Evolutionary conservation across 208 protist species (phyloP).

Genomic region (Porcisia deanei): DNA sequence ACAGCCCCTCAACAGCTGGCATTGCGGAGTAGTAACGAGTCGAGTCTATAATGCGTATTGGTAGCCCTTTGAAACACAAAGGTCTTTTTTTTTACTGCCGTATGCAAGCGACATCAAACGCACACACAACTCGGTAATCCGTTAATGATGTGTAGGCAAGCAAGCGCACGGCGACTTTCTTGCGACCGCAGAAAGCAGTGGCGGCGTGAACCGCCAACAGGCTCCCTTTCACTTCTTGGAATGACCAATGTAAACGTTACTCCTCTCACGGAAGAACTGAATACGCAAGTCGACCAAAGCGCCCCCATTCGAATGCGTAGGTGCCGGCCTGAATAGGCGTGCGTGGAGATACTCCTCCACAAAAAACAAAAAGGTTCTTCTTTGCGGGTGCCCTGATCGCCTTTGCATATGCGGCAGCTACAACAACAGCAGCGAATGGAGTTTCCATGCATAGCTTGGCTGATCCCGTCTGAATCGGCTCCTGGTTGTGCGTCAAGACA

Average conservation of each 20-base stretch:
- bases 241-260: neutral
- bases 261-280: conserved; percentile 23
- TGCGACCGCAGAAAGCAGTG: neutral
- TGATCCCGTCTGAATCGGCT: conserved; percentile 71
- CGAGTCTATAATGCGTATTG: neutral
- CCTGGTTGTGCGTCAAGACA: conserved; percentile 63
- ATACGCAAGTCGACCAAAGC: conserved; percentile 43
- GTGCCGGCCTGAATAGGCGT: conserved; percentile 49
- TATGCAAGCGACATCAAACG: neutral
- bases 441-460: conserved; percentile 53
- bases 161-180: conserved; percentile 3
- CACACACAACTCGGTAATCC: conserved; percentile 2
- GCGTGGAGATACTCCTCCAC: conserved; percentile 47
- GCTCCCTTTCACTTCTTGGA: neutral
- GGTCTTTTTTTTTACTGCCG: neutral
- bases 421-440: conserved; percentile 41
- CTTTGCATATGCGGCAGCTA: conserved; percentile 53
- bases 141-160: conserved; percentile 6
- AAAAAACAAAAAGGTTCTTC: conserved; percentile 61
- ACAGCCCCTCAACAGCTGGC: neutral
- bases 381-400: conserved; percentile 54
- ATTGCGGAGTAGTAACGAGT: neutral
- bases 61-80: neutral
- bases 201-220: neutral
- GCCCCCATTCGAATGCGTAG: conserved; percentile 79